Conservation (phyloP, 768 basidiomycete species). For the Cyclocybe cylindracea region DNA sequence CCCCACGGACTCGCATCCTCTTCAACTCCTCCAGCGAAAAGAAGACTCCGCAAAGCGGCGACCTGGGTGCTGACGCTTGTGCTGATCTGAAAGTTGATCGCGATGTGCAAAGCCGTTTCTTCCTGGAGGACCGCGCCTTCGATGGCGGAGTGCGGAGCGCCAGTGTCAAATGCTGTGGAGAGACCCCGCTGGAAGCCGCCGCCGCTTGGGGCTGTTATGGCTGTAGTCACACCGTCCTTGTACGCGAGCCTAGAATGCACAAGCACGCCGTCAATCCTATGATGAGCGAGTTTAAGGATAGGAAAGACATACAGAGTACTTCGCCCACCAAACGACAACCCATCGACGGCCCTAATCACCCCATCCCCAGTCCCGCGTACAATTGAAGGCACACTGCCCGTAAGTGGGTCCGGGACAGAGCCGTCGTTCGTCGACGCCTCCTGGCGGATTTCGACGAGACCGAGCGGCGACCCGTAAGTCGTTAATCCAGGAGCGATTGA, state of each 20-base stretch:
- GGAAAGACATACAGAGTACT: conserved; percentile 46
- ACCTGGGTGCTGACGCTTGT: conserved; percentile 67
- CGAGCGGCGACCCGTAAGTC: conserved; percentile 63
- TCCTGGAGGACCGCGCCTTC: conserved; percentile 66
- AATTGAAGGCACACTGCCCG: conserved; percentile 35
- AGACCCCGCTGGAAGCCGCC: conserved; percentile 62
- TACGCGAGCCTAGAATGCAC: conserved; percentile 60
- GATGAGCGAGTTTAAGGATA: not conserved
- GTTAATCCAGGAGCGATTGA: conserved; percentile 61
- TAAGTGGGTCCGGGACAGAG: conserved; percentile 51
- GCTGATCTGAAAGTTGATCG: conserved; percentile 33
- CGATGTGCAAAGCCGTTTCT: conserved; percentile 65
- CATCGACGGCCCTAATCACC: conserved; percentile 65
- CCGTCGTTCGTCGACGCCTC: conserved; percentile 75
- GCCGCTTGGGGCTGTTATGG: conserved; percentile 59
- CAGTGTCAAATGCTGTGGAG: conserved; percentile 60
- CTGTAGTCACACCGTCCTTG: conserved; percentile 71
- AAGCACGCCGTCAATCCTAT: not conserved
- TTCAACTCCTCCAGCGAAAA: conserved; percentile 28
- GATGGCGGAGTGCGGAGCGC: conserved; percentile 59
- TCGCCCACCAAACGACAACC: conserved; percentile 53
- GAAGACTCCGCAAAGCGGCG: conserved; percentile 48
- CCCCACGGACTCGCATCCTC: conserved; percentile 31
- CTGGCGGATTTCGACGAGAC: conserved; percentile 64
- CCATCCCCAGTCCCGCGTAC: conserved; percentile 38